Percentiles rank a stretch among this genome's conserved stretches.
Conservation (phyloP, 257 asterid species). For the Solanum chilense region DNA sequence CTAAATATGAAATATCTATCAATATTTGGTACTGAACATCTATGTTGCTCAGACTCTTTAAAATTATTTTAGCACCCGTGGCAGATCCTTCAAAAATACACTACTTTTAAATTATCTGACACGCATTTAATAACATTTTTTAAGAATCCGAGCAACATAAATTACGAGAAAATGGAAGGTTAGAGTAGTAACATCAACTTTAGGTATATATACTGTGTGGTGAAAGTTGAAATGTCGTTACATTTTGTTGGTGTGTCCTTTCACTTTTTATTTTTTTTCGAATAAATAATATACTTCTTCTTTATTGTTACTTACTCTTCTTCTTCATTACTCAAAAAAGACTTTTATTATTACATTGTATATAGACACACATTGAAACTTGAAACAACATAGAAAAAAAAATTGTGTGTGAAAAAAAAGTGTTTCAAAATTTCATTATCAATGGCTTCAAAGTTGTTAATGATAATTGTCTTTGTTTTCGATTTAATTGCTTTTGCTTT, state of each 20-base stretch:
- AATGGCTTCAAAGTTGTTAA: constrained; percentile 75
- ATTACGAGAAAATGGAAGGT: background rate
- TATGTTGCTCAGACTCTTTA: too few relatives aligned
- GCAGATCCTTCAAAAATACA: background rate
- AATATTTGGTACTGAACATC: too few relatives aligned
- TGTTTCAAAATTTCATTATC: background rate
- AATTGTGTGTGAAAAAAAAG: background rate
- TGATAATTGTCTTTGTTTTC: constrained; percentile 35
- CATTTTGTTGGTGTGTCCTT: background rate
- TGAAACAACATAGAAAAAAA: background rate
- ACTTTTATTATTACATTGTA: constrained; percentile 11
- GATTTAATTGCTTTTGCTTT: constrained; percentile 77
- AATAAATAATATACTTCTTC: background rate
- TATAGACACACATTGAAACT: constrained; percentile 4
- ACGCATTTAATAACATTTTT: too few relatives aligned
- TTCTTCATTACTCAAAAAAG: constrained; percentile 19
- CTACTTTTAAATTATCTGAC: too few relatives aligned
- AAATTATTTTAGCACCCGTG: rapidly evolving
- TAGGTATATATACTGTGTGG: background rate
- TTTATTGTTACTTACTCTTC: constrained; percentile 4
- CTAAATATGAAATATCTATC: background rate
- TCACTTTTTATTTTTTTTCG: background rate
- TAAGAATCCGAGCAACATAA: too few relatives aligned
- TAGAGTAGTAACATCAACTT: background rate
- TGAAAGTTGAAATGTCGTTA: constrained; percentile 17